Evolutionary conservation across 1,139 yeast genomes (phyloP), one percentile per base, ranked within the genome.

Genomic region (Zygotorulaspora mrakii): DNA sequence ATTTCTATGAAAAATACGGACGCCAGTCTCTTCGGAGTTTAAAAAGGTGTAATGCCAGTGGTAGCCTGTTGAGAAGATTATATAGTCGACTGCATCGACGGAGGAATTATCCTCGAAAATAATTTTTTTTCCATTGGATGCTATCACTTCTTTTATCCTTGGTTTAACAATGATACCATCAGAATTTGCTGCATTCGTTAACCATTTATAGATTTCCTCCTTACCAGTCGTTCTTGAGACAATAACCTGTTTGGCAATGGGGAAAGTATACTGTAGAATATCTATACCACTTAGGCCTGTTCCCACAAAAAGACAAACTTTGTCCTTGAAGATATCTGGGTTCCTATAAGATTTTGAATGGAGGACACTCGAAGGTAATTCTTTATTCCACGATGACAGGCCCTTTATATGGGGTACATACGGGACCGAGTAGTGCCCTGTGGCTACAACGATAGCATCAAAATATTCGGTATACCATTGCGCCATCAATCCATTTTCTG

Each of bases 241-340:
- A 4, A 61, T 58, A 4, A 66, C 63, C n/a, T 62, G 50, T 33
- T 64, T 65, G 3, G 70, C 73, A 5, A 65, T 58, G 1, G 76
- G 76, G 14, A 63, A 59, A 10, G 73, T 54, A 44, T 76, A 74
- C 49, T 76, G 79, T 12, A 73, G 59, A n/a, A 74, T 55, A 54
- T 76, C 78, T 22, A 71, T 64, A 3, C 79, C 70, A 49, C 75
- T 69, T 28, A 75, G 64, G 27, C 75, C 68, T 0, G 77, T 74
- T 2, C 80, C 81, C 32, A 76, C 66, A 26, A 75, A 62, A 39
- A 76, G 54, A 3, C 74, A 71, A 16, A 67, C 67, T 49, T 73
- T 66, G 38, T 63, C 66, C 21, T 55, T 55, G 40, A 70, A 50
- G 43, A 64, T 31, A 52, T 64, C 38, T 1, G 61, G 54, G 5